A percentile compares a stretch with the other conserved stretches of the same genome.
Evolutionary conservation across 139 green algal species (phyloP).

Genomic region (Chlorella vulgaris): DNA sequence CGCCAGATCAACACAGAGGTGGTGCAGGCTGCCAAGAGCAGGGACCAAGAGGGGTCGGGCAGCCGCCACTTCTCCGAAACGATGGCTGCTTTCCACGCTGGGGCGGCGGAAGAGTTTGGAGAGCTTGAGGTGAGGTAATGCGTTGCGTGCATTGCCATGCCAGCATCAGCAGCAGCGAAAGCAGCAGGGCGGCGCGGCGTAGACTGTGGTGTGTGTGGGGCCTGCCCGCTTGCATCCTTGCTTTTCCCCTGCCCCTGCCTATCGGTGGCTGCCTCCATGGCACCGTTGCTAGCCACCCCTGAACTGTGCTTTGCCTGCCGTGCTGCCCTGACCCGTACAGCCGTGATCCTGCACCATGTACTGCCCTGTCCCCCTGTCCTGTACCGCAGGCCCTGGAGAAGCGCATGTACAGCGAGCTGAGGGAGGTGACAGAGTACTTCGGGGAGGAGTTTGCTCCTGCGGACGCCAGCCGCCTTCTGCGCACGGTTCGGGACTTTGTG

Average conservation of each 20-base stretch:
- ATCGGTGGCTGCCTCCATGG: too few relatives aligned
- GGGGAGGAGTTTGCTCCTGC: slow-evolving; percentile 55
- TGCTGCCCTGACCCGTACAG: too few relatives aligned
- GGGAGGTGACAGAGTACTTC: slow-evolving; percentile 58
- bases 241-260: too few relatives aligned
- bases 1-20: slow-evolving; percentile 49
- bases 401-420: slow-evolving; percentile 34
- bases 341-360: too few relatives aligned
- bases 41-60: slow-evolving; percentile 24
- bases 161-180: not conserved
- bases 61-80: slow-evolving; percentile 41
- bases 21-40: slow-evolving; percentile 22
- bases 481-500: slow-evolving; percentile 66
- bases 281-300: too few relatives aligned
- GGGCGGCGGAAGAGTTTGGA: slow-evolving; percentile 31
- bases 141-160: too few relatives aligned
- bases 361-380: too few relatives aligned
- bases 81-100: slow-evolving; percentile 55
- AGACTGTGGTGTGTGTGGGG: too few relatives aligned
- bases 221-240: too few relatives aligned
- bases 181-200: not conserved
- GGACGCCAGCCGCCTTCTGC: slow-evolving; percentile 56
- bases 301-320: too few relatives aligned
- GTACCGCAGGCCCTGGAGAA: slow-evolving; percentile 35
- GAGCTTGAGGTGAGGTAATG: slow-evolving; percentile 40